Base-by-base conservation (phyloP, 1,284 basidiomycete genomes). In the Neolentinus lepideus region DNA sequence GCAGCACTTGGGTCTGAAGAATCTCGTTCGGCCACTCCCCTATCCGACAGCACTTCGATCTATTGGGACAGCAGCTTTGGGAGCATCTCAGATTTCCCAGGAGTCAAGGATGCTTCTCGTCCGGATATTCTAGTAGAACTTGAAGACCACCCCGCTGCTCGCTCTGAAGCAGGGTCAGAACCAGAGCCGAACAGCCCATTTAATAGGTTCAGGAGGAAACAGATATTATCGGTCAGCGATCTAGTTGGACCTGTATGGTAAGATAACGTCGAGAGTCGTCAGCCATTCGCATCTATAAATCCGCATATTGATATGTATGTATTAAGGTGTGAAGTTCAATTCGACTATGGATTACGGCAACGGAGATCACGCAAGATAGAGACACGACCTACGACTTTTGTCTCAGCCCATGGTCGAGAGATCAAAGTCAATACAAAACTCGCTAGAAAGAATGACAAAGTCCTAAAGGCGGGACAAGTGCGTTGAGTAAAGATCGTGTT, bases 381-480 rank as follows among this genome's bases (percentile, higher is more conserved):
- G 54, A 53, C 52, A 51, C 36, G 53, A 38, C 51, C 56, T 54
- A 33, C 53, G 54, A 57, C 55, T 48, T 54, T 60, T 43, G 51
- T 36, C 31, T 54, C 57, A 9, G 48, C 45, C 51, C 52, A 52
- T 10, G 51, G 51, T 12, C 26, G 33, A 33, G 29, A 52, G 21
- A 92, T 94, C 56, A 60, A 63, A 1, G 84, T 90, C 0, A 74
- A 83, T 56, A 75, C 80, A 55, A 62, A 72, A 2, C 75, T 86
- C 16, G 88, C 87, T 0, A 71, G 69, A 12, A 67, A 69, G 51
- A 90, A 88, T 59, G 84, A 92, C 56, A 67, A 71, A 35, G 77
- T 74, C 16, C 76, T 83, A 51, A 75, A 76, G 57, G 74, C 78
- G 54, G 90, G 91, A 24, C 74, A 74, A 68, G 90, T 89, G 60